A percentile compares a stretch with the other conserved stretches of the same genome.
phyloP scores from a whole-genome alignment of 2,329 filamentous ascomycete genomes.

The Trichoderma sp. region DNA sequence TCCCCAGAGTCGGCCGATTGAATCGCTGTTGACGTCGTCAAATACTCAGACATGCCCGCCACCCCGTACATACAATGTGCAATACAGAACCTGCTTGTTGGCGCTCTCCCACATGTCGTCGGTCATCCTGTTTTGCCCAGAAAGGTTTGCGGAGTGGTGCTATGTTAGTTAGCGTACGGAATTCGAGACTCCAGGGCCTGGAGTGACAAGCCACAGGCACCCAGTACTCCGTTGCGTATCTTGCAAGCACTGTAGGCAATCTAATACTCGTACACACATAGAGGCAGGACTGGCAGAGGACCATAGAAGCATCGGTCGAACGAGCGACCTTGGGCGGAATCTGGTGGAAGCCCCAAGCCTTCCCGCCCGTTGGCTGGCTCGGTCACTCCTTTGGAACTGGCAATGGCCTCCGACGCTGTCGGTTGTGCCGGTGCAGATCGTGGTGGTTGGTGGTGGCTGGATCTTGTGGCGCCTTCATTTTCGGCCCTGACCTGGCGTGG shows the following conservation, averaged over 20 bases:
- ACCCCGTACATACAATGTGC: not conserved
- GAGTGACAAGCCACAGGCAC: conserved; percentile 11
- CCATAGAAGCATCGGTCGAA: not conserved
- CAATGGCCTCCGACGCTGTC: conserved; percentile 30
- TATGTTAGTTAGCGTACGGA: conserved; percentile 23
- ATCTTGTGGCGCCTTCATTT: conserved; percentile 22
- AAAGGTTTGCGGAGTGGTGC: conserved; percentile 21
- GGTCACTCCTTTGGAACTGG: conserved; percentile 26
- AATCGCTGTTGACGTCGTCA: not conserved
- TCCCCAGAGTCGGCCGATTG: not conserved
- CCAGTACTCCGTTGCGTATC: not conserved
- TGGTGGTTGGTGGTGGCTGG: conserved; percentile 26
- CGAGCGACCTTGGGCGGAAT: conserved; percentile 1
- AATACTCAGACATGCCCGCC: not conserved
- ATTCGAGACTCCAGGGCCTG: conserved; percentile 15
- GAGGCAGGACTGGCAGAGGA: not conserved
- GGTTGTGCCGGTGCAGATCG: conserved; percentile 31
- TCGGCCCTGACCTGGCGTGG: conserved; percentile 13
- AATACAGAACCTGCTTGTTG: conserved; percentile 1
- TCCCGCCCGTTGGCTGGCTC: conserved; percentile 28
- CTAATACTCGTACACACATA: not conserved
- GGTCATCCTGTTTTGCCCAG: not conserved
- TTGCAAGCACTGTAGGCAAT: conserved; percentile 4
- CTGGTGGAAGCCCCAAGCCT: conserved; percentile 23
- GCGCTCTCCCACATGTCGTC: conserved; percentile 7